A percentile compares a stretch with the other conserved stretches of the same genome.
phyloP scores from a whole-genome alignment of 2,329 filamentous ascomycete genomes.

The Aspergillus intermedius region DNA sequence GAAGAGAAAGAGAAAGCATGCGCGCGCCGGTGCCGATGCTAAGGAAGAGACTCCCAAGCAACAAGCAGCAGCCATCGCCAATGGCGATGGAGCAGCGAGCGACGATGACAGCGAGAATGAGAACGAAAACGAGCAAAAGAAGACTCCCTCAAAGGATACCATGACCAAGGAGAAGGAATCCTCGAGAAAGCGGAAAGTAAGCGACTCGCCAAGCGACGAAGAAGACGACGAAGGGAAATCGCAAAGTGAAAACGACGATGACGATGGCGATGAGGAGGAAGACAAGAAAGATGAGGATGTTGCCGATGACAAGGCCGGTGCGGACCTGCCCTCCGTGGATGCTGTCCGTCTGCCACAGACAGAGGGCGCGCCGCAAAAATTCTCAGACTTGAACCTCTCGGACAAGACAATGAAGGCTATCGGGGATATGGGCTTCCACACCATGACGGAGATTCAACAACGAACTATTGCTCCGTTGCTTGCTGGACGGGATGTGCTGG shows the following conservation, averaged over 20 bases:
- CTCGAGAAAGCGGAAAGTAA: slow-evolving; percentile 1
- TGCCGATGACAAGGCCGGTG: slow-evolving; percentile 33
- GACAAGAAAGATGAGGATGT: slow-evolving; percentile 25
- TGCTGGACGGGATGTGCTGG: slow-evolving; percentile 85
- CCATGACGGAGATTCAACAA: slow-evolving; percentile 91
- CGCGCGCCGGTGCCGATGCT: slow-evolving; percentile 14
- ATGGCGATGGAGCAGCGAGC: slow-evolving; percentile 15
- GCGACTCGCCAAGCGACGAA: slow-evolving; percentile 28
- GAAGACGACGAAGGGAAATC: slow-evolving; percentile 17
- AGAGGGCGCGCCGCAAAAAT: slow-evolving; percentile 60
- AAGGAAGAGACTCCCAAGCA: slow-evolving; percentile 20
- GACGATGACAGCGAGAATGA: slow-evolving; percentile 14
- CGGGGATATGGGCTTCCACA: slow-evolving; percentile 84
- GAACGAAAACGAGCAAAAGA: neutral
- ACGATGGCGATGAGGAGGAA: slow-evolving; percentile 11
- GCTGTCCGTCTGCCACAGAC: slow-evolving; percentile 53
- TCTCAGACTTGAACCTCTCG: slow-evolving; percentile 75
- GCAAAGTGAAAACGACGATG: slow-evolving; percentile 12
- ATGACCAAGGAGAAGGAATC: neutral
- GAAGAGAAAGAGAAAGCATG: slow-evolving; percentile 43
- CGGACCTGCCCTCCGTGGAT: slow-evolving; percentile 48
- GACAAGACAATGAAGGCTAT: slow-evolving; percentile 86
- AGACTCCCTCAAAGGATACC: neutral
- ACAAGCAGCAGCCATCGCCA: slow-evolving; percentile 6
- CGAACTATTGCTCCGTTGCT: slow-evolving; percentile 80